Conservation (phyloP, 2,329 filamentous ascomycete species). For the Penicillium sp. region DNA sequence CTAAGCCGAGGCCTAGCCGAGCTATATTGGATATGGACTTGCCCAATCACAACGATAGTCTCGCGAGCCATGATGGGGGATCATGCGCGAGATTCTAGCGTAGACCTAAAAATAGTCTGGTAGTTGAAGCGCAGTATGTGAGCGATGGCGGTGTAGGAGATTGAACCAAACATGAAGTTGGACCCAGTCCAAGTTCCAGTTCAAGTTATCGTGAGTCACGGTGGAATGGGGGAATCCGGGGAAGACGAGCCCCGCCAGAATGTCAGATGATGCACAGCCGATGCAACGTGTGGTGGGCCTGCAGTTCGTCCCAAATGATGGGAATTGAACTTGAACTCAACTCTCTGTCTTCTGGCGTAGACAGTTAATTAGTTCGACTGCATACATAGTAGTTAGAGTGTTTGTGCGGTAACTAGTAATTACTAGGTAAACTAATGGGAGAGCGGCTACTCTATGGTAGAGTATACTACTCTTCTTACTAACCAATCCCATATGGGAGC, state of each 20-base stretch:
- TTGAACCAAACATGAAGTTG: too few relatives aligned
- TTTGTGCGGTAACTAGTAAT: too few relatives aligned
- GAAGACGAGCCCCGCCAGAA: slow-evolving; percentile 15
- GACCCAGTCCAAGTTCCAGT: too few relatives aligned
- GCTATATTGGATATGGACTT: slow-evolving; percentile 2
- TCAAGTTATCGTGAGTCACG: slow-evolving; percentile 4
- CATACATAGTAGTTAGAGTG: too few relatives aligned
- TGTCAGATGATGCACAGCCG: slow-evolving; percentile 20
- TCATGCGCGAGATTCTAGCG: not conserved
- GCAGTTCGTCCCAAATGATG: slow-evolving; percentile 2
- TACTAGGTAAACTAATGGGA: too few relatives aligned
- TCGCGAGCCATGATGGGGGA: slow-evolving; percentile 30
- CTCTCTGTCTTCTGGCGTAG: too few relatives aligned
- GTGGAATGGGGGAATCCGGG: slow-evolving; percentile 3
- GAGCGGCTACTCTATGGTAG: too few relatives aligned
- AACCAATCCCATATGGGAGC: too few relatives aligned
- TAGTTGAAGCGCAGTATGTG: not conserved
- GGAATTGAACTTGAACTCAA: too few relatives aligned
- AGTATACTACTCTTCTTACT: too few relatives aligned
- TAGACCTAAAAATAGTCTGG: not conserved
- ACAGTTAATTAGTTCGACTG: too few relatives aligned
- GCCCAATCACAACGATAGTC: slow-evolving; percentile 46
- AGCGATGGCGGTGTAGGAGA: not conserved
- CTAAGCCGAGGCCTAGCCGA: not conserved
- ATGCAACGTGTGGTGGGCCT: slow-evolving; percentile 10